Conservation (phyloP, 2,329 filamentous ascomycete genomes). For the Ophiostoma montium region DNA sequence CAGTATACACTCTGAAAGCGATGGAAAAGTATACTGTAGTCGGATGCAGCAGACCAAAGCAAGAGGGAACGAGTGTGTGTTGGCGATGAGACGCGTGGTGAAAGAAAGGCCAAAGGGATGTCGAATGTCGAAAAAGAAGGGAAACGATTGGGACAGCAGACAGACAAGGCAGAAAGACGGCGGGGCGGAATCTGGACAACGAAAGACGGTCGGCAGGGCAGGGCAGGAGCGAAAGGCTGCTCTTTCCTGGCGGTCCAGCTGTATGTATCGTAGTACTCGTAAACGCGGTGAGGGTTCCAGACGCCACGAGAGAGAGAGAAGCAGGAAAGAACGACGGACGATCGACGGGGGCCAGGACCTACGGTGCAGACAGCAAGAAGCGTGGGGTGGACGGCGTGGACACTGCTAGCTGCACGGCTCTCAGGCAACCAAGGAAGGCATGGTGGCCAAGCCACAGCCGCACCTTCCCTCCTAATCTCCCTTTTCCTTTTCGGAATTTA, state of each 20-base stretch:
- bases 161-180: neutral
- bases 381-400: neutral
- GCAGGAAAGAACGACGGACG: conserved; percentile 1
- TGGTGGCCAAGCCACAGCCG: neutral
- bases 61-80: neutral
- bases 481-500: neutral
- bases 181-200: neutral
- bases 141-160: no score
- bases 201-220: no score
- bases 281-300: conserved; percentile 1
- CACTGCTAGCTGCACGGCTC: neutral
- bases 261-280: no score
- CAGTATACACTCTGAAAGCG: neutral
- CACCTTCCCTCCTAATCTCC: neutral
- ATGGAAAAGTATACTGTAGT: neutral
- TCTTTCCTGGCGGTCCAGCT: conserved; percentile 2
- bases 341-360: neutral
- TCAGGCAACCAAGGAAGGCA: neutral
- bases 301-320: neutral
- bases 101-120: no score
- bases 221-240: neutral
- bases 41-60: neutral
- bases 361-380: neutral
- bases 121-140: no score
- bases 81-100: neutral